phyloP scores from a whole-genome alignment of 1,284 basidiomycete species.

The Leucoagaricus sp. region DNA sequence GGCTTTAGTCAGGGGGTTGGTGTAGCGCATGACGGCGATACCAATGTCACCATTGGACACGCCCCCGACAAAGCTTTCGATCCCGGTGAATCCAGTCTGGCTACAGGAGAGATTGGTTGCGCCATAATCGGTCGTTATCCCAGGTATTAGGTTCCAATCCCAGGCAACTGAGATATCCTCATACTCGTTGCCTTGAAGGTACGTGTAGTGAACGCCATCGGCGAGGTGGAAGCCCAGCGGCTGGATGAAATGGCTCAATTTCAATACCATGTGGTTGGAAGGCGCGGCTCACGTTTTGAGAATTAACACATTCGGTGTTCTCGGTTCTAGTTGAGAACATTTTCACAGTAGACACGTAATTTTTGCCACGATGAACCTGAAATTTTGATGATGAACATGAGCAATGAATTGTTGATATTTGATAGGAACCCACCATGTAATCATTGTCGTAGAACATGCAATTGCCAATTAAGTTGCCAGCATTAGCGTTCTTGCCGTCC shows the following conservation, averaged over 20 bases:
- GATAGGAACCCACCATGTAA: conserved; percentile 55
- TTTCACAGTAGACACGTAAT: conserved; percentile 62
- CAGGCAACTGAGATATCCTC: conserved; percentile 56
- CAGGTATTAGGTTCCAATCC: conserved; percentile 77
- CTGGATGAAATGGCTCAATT: conserved; percentile 29
- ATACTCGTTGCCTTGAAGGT: conserved; percentile 65
- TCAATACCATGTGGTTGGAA: not conserved
- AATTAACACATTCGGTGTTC: conserved; percentile 68
- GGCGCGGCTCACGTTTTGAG: conserved; percentile 47
- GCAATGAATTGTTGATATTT: not conserved
- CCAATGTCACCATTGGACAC: conserved; percentile 57
- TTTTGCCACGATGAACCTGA: conserved; percentile 58
- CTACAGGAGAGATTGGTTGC: conserved; percentile 50
- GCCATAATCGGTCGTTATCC: conserved; percentile 63
- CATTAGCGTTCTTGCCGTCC: conserved; percentile 50
- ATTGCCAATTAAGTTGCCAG: conserved; percentile 58
- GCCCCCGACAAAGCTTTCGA: conserved; percentile 63
- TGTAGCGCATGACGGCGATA: conserved; percentile 60
- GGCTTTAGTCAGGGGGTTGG: conserved; percentile 56
- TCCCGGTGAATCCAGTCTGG: conserved; percentile 41
- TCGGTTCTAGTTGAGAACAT: conserved; percentile 63
- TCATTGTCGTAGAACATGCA: conserved; percentile 69
- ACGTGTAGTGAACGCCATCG: conserved; percentile 65
- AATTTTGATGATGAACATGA: not conserved
- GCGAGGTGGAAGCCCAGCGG: conserved; percentile 68